Percentiles rank a stretch among this genome's conserved stretches.
Evolutionary conservation across 169 alveolate genomes (phyloP).

Genomic region (Plasmodium fragile): DNA sequence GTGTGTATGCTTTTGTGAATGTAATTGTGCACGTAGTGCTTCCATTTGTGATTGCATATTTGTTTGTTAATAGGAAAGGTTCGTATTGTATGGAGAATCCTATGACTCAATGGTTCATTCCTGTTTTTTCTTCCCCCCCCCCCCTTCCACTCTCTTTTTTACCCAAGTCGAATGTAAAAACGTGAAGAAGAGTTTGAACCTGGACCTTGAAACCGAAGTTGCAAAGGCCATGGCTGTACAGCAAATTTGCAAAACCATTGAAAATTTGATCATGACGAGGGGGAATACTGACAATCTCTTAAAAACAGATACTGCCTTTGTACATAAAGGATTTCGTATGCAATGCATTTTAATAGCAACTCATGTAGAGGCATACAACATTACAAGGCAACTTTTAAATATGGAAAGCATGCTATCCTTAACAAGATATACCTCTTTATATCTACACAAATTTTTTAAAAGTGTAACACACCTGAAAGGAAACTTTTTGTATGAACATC

Average conservation of each 20-base stretch:
- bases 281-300: neutral
- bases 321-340: constrained; percentile 52
- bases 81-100: neutral
- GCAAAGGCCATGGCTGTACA: constrained; percentile 34
- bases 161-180: constrained; percentile 36
- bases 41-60: neutral
- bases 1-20: neutral
- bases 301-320: neutral
- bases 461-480: constrained; percentile 33
- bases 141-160: neutral
- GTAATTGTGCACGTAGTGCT: neutral
- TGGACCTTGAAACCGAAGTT: constrained; percentile 26
- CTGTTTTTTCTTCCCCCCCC: neutral
- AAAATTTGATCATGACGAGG: neutral
- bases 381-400: constrained; percentile 67
- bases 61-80: neutral
- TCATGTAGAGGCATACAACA: constrained; percentile 42
- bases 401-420: constrained; percentile 56
- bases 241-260: constrained; percentile 53
- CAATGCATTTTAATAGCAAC: constrained; percentile 45
- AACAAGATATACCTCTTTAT: constrained; percentile 73
- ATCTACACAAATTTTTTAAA: constrained; percentile 62
- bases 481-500: constrained; percentile 22
- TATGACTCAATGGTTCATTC: neutral
- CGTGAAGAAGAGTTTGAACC: constrained; percentile 35